phyloP scores from a whole-genome alignment of 106 monocot species.

The Phalaenopsis equestris region DNA sequence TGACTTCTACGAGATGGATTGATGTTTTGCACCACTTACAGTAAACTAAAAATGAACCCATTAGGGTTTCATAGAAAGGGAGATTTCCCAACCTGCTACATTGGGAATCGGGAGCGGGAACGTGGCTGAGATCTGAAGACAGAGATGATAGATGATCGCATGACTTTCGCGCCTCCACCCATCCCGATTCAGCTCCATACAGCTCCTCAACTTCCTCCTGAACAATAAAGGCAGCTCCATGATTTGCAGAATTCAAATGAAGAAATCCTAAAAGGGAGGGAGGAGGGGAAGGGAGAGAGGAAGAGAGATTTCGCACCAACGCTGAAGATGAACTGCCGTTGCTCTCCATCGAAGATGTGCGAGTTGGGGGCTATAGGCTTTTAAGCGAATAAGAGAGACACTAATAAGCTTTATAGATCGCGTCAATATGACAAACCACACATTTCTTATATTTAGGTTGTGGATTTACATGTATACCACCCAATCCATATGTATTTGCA shows the following conservation, averaged over 20 bases:
- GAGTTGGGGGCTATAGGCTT: background rate
- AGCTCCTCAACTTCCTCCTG: slow-evolving; percentile 24
- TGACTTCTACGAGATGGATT: background rate
- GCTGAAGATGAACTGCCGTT: background rate
- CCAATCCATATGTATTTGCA: no score
- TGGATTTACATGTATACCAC: no score
- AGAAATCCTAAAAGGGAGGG: background rate
- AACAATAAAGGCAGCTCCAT: background rate
- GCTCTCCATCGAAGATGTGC: background rate
- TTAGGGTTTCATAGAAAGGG: slow-evolving; percentile 7
- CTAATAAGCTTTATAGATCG: no score
- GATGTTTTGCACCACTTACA: background rate
- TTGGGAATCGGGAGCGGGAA: slow-evolving; percentile 41
- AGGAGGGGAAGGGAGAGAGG: background rate
- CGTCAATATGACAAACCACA: no score
- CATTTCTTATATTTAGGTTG: no score
- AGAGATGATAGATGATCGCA: slow-evolving; percentile 61
- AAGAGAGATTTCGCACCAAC: slow-evolving; percentile 1
- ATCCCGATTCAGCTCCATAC: slow-evolving; percentile 52
- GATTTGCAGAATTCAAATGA: background rate
- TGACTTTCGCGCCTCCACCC: slow-evolving; percentile 66
- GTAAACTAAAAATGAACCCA: background rate
- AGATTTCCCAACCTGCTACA: slow-evolving; percentile 38
- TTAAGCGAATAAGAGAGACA: background rate
- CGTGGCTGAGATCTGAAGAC: slow-evolving; percentile 51